Evolutionary conservation across 768 basidiomycete species (phyloP).

Genomic region (Pleurotus eryngii): DNA sequence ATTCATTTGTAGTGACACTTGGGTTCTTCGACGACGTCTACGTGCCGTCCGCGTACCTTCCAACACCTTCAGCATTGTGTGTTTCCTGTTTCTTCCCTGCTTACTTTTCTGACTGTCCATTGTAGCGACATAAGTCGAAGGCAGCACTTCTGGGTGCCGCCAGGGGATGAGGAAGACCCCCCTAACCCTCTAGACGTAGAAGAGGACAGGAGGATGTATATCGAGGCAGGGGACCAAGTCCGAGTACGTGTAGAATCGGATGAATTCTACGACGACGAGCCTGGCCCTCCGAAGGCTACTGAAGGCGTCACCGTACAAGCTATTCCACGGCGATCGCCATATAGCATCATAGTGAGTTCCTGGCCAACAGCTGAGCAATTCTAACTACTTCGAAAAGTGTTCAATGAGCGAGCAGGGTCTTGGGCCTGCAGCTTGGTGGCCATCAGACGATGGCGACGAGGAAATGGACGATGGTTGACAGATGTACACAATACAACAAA

Average conservation of each 20-base stretch:
- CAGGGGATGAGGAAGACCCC: background rate
- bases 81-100: slow-evolving; percentile 17
- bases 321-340: slow-evolving; percentile 57
- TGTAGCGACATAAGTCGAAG: slow-evolving; percentile 78
- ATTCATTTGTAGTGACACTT: slow-evolving; percentile 57
- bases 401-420: slow-evolving; percentile 83
- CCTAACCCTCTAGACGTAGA: slow-evolving; percentile 4
- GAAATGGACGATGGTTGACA: slow-evolving; percentile 41
- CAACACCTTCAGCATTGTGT: slow-evolving; percentile 78
- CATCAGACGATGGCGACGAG: slow-evolving; percentile 33
- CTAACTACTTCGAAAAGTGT: slow-evolving; percentile 41
- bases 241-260: slow-evolving; percentile 79
- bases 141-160: slow-evolving; percentile 78
- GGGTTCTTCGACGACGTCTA: slow-evolving; percentile 96
- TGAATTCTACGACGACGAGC: slow-evolving; percentile 84
- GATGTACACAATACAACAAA: no score
- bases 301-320: slow-evolving; percentile 61
- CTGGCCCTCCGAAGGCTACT: slow-evolving; percentile 72
- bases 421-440: slow-evolving; percentile 78
- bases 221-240: slow-evolving; percentile 72
- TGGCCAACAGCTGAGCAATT: background rate
- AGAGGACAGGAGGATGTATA: slow-evolving; percentile 55
- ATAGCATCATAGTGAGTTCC: slow-evolving; percentile 56
- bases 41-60: slow-evolving; percentile 75
- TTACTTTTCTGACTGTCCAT: background rate